A percentile compares a stretch with the other conserved stretches of the same genome.
Evolutionary conservation across 2,329 filamentous ascomycete species (phyloP).

Genomic region (Fusarium sarcochroum): DNA sequence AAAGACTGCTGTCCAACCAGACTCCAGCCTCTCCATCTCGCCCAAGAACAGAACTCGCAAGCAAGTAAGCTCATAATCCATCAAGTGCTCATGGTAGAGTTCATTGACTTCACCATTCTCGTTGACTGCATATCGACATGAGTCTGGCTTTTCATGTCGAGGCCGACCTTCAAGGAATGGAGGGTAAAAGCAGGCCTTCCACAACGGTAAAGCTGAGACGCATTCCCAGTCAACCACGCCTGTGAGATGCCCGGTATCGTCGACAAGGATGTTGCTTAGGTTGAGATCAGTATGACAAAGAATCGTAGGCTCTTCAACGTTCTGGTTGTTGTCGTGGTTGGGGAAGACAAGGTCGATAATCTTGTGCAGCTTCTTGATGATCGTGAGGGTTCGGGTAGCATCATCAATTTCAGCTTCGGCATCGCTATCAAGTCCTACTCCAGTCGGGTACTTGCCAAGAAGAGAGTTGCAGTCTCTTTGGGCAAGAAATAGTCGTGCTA

Average conservation of each 20-base stretch:
- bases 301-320: slow-evolving; percentile 48
- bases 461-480: slow-evolving; percentile 12
- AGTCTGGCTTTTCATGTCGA: slow-evolving; percentile 12
- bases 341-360: slow-evolving; percentile 53
- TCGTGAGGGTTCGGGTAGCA: slow-evolving; percentile 43
- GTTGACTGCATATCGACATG: slow-evolving; percentile 40
- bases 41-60: slow-evolving; percentile 51
- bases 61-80: slow-evolving; percentile 57
- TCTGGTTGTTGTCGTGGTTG: slow-evolving; percentile 14
- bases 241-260: slow-evolving; percentile 53
- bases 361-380: slow-evolving; percentile 48
- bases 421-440: background rate
- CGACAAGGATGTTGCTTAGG: slow-evolving; percentile 57
- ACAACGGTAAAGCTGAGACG: slow-evolving; percentile 57
- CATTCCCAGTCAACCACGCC: slow-evolving; percentile 61
- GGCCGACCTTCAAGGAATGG: slow-evolving; percentile 52
- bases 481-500: slow-evolving; percentile 41
- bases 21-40: slow-evolving; percentile 51
- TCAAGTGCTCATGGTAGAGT: slow-evolving; percentile 56
- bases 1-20: slow-evolving; percentile 49
- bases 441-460: background rate
- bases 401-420: slow-evolving; percentile 52
- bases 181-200: slow-evolving; percentile 54
- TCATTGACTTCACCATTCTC: background rate
- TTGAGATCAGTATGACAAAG: slow-evolving; percentile 56